A percentile compares a stretch with the other conserved stretches of the same genome.
These are phyloP conservation scores for Vitis labrusca DNA, from an alignment of 164 flowering plant species.

Conservation along the genomic window DNA sequence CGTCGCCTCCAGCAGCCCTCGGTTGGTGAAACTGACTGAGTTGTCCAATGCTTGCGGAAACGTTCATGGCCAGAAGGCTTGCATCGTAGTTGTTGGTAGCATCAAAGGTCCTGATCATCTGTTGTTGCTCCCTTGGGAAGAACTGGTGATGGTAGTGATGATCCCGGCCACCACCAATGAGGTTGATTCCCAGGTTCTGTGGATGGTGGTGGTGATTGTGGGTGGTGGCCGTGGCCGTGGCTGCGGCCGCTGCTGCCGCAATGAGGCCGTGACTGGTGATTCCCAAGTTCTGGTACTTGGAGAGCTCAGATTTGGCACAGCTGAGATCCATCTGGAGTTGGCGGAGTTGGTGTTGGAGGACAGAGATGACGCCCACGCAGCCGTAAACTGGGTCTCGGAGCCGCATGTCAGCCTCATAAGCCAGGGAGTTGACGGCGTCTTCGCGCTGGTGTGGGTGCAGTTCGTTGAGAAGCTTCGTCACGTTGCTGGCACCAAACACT, in stretches of 20 bases:
- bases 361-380: constrained; percentile 86
- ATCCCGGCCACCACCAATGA: constrained; percentile 30
- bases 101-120: constrained; percentile 37
- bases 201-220: constrained; percentile 26
- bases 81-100: constrained; percentile 44
- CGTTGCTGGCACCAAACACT: constrained; percentile 89
- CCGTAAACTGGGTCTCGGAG: constrained; percentile 92
- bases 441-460: constrained; percentile 81
- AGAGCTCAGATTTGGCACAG: constrained; percentile 82
- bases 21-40: constrained; percentile 62
- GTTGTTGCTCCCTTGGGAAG: constrained; percentile 42
- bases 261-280: constrained; percentile 40
- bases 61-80: constrained; percentile 53
- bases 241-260: constrained; percentile 44
- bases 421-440: constrained; percentile 87
- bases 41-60: constrained; percentile 52
- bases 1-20: constrained; percentile 60
- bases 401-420: constrained; percentile 88
- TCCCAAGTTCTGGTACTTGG: constrained; percentile 68
- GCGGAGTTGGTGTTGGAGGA: constrained; percentile 79
- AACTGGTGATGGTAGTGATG: constrained; percentile 48
- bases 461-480: constrained; percentile 83
- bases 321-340: constrained; percentile 80
- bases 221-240: constrained; percentile 20
- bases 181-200: constrained; percentile 44